Evolutionary conservation across 2,329 filamentous ascomycete genomes (phyloP).

Genomic region (Aspergillus sclerotialis): DNA sequence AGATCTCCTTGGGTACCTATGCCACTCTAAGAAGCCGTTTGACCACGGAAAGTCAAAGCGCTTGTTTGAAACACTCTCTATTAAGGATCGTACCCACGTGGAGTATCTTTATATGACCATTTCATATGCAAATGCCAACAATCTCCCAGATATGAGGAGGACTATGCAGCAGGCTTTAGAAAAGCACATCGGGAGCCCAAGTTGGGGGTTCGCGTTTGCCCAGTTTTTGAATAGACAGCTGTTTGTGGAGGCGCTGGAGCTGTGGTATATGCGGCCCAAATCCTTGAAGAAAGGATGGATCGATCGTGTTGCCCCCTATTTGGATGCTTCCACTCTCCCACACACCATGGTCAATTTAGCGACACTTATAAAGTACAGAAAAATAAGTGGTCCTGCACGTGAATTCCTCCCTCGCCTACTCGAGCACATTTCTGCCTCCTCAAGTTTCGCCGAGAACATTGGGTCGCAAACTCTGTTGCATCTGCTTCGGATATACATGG

Average conservation of each 20-base stretch:
- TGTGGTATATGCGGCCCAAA: slow-evolving; percentile 22
- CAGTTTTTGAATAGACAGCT: slow-evolving; percentile 22
- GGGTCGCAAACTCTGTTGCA: slow-evolving; percentile 25
- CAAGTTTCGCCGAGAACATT: slow-evolving; percentile 17
- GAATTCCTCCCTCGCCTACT: slow-evolving; percentile 19
- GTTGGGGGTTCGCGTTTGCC: slow-evolving; percentile 25
- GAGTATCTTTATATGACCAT: slow-evolving; percentile 41
- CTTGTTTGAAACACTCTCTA: slow-evolving; percentile 40
- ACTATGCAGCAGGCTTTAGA: slow-evolving; percentile 36
- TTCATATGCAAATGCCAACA: slow-evolving; percentile 35
- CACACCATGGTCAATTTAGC: slow-evolving; percentile 16
- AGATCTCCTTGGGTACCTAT: slow-evolving; percentile 31
- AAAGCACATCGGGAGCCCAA: slow-evolving; percentile 16
- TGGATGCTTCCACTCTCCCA: slow-evolving; percentile 12
- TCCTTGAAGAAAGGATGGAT: slow-evolving; percentile 7
- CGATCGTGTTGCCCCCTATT: slow-evolving; percentile 7
- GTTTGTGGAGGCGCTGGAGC: slow-evolving; percentile 24
- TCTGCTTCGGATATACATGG: slow-evolving; percentile 18
- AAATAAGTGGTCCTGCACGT: slow-evolving; percentile 1
- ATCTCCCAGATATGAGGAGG: slow-evolving; percentile 30
- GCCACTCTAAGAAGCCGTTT: slow-evolving; percentile 26
- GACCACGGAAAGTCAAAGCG: slow-evolving; percentile 38
- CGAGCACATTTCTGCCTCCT: slow-evolving; percentile 17
- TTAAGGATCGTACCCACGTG: slow-evolving; percentile 27
- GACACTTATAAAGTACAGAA: slow-evolving; percentile 9